phyloP scores from a whole-genome alignment of 2,329 filamentous ascomycete genomes.

The Myriosclerotinia scirpicola region DNA sequence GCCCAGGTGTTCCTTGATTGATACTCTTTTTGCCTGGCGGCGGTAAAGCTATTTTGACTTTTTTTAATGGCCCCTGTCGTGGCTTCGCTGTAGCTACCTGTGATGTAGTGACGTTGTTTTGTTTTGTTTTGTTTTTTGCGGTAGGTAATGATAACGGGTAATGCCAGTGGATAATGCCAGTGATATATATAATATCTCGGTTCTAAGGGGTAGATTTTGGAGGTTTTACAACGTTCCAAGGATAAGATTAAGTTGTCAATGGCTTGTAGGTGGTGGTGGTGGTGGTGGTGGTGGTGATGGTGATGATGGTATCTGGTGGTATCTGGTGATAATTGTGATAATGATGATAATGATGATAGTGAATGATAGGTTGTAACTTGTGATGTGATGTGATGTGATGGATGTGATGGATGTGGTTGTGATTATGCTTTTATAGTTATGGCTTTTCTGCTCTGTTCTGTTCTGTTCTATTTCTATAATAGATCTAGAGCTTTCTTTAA shows the following conservation, averaged over 20 bases:
- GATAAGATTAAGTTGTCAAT: not conserved
- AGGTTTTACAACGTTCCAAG: not conserved
- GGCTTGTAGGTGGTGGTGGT: not conserved
- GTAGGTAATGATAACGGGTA: not conserved
- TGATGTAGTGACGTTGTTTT: not conserved
- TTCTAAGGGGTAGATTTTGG: conserved; percentile 1
- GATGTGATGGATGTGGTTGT: too few species aligned
- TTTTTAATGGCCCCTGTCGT: conserved; percentile 14
- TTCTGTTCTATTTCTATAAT: too few species aligned
- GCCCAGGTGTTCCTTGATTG: not conserved
- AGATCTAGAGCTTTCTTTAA: too few species aligned
- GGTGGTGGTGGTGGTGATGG: not conserved
- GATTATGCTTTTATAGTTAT: too few species aligned
- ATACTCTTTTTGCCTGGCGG: conserved; percentile 7
- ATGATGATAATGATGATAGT: not conserved
- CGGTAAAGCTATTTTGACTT: conserved; percentile 22
- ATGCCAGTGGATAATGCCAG: not conserved
- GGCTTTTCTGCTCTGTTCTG: too few species aligned
- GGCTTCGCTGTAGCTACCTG: conserved; percentile 4
- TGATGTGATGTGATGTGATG: too few species aligned
- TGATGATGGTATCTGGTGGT: not conserved
- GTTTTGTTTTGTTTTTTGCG: too few species aligned
- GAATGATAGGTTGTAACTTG: too few species aligned
- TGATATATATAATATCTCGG: conserved; percentile 11
- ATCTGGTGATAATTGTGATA: not conserved